Evolutionary conservation across 768 basidiomycete genomes (phyloP).

Genomic region (Mycena haematopus): DNA sequence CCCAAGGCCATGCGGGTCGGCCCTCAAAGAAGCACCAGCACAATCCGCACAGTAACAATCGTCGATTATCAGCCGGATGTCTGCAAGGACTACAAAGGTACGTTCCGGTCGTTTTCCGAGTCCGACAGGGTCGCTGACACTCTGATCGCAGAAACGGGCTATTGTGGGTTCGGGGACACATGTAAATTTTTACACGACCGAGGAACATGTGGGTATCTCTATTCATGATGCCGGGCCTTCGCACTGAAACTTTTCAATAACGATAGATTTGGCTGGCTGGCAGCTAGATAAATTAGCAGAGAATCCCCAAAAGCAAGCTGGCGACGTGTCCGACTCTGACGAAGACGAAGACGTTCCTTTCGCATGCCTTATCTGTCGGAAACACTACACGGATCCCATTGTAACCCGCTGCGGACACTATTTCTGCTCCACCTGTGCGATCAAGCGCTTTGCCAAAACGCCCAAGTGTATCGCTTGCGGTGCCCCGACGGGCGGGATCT

Average conservation of each 20-base stretch:
- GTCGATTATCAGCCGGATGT: constrained; percentile 99
- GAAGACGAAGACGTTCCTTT: constrained; percentile 92
- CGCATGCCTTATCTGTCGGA: constrained; percentile 96
- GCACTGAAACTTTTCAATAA: constrained; percentile 11
- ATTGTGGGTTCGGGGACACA: constrained; percentile 98
- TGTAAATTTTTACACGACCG: constrained; percentile 99
- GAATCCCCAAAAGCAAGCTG: constrained; percentile 67
- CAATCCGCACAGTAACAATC: constrained; percentile 93
- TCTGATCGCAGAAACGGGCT: constrained; percentile 83
- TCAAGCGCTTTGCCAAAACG: constrained; percentile 92
- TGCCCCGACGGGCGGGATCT: constrained; percentile 92
- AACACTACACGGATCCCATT: constrained; percentile 93
- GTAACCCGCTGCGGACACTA: constrained; percentile 97
- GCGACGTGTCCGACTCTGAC: constrained; percentile 70
- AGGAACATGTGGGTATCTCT: constrained; percentile 77
- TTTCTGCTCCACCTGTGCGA: constrained; percentile 94
- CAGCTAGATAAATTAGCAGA: constrained; percentile 94
- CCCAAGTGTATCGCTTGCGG: constrained; percentile 97
- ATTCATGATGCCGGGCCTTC: constrained; percentile 16
- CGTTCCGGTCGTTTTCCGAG: constrained; percentile 37
- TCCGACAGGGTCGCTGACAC: constrained; percentile 1
- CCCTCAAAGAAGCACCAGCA: constrained; percentile 78
- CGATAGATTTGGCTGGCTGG: constrained; percentile 93
- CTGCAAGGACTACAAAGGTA: constrained; percentile 99
- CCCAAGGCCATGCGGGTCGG: constrained; percentile 89